phyloP scores from a whole-genome alignment of 2,329 filamentous ascomycete species.

The Drechslerella coelobrocha region DNA sequence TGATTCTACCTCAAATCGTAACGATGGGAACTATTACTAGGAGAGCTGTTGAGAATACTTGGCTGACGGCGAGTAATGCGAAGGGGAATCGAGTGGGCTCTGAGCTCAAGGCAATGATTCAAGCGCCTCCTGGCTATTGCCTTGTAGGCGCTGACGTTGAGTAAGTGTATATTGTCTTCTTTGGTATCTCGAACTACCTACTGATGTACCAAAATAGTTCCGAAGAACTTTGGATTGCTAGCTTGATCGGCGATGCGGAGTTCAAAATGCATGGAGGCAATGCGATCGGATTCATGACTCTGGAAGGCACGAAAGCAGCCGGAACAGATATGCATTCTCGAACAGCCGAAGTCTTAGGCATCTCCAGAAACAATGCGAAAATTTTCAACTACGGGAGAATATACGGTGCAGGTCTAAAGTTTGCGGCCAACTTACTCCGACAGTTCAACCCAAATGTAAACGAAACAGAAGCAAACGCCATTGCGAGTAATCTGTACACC shows the following conservation, averaged over 20 bases:
- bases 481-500: constrained; percentile 80
- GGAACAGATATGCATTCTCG: constrained; percentile 65
- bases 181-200: not conserved
- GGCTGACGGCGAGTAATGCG: constrained; percentile 96
- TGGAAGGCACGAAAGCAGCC: constrained; percentile 92
- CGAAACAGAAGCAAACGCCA: constrained; percentile 76
- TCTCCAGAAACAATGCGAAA: constrained; percentile 93
- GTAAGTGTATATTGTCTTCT: constrained; percentile 22
- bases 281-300: constrained; percentile 97
- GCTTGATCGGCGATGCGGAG: constrained; percentile 88
- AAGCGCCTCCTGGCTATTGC: constrained; percentile 84
- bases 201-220: constrained; percentile 61
- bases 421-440: constrained; percentile 84
- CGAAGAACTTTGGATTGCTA: constrained; percentile 97
- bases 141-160: constrained; percentile 98
- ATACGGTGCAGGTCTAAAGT: constrained; percentile 95
- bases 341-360: constrained; percentile 88
- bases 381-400: constrained; percentile 99
- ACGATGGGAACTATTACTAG: constrained; percentile 98
- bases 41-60: constrained; percentile 94
- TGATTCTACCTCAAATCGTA: constrained; percentile 92
- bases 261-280: constrained; percentile 96
- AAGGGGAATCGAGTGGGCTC: constrained; percentile 96
- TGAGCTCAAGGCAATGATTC: constrained; percentile 95
- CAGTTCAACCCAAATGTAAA: constrained; percentile 90